These are phyloP conservation scores for Saccharum spontaneum DNA, from an alignment of 176 grass and related monocot genomes.

Conservation along the genomic window DNA sequence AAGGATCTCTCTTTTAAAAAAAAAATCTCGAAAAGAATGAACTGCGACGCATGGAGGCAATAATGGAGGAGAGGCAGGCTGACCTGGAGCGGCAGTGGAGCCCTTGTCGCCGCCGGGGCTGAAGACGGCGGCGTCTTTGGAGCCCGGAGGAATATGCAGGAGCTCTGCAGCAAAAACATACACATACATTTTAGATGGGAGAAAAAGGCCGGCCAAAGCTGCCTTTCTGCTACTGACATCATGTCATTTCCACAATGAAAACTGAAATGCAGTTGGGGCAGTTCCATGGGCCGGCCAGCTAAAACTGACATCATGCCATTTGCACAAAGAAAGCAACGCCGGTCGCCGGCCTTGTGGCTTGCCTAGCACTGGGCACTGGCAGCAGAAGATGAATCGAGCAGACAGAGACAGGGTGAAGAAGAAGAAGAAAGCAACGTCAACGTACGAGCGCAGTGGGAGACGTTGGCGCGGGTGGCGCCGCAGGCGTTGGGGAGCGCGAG, in stretches of 20 bases:
- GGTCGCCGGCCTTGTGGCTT: too few relatives aligned
- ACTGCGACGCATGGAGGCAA: background rate
- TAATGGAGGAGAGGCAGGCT: background rate
- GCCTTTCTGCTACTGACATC: background rate
- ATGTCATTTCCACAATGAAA: background rate
- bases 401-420: too few relatives aligned
- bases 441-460: constrained; percentile 77
- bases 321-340: too few relatives aligned
- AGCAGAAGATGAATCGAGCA: too few relatives aligned
- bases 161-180: constrained; percentile 48
- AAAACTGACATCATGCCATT: background rate
- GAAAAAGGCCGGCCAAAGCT: background rate
- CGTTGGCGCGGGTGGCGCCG: constrained; percentile 66
- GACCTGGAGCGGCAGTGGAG: constrained; percentile 52
- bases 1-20: too few relatives aligned
- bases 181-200: background rate
- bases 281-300: background rate
- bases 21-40: background rate
- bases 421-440: background rate
- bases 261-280: background rate
- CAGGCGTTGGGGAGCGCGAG: constrained; percentile 70
- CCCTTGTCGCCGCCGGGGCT: constrained; percentile 51
- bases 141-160: constrained; percentile 75
- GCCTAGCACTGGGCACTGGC: background rate
- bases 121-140: constrained; percentile 80